A percentile compares a stretch with the other conserved stretches of the same genome.
These are phyloP conservation scores for Pilaira anomala DNA, from an alignment of 192 early-diverging fungal genomes.

Conservation along the genomic window DNA sequence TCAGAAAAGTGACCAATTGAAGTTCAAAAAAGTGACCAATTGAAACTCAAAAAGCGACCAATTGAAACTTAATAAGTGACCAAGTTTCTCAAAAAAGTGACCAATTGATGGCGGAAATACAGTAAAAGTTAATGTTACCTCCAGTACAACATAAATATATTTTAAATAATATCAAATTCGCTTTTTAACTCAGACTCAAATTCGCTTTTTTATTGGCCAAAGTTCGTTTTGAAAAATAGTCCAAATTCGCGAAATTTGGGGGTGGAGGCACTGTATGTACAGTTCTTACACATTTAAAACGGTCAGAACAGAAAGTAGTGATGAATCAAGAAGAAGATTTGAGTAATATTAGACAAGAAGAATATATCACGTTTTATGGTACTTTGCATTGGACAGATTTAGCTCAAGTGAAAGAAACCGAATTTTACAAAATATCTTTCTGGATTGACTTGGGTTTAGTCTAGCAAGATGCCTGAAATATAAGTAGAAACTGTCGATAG, in stretches of 20 bases:
- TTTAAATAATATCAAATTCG: no score
- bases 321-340: not conserved
- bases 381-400: not conserved
- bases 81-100: not conserved
- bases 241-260: no score
- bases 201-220: no score
- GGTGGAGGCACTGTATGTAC: no score
- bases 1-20: no score
- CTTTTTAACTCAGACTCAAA: no score
- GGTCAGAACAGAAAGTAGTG: no score
- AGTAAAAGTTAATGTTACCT: no score
- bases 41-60: no score
- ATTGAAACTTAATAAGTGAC: constrained; percentile 1
- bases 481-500: constrained; percentile 3
- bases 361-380: not conserved
- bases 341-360: not conserved
- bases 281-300: not conserved
- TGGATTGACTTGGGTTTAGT: not conserved
- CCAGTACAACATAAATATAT: no score
- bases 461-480: not conserved
- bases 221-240: no score
- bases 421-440: not conserved
- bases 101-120: constrained; percentile 11
- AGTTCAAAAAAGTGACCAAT: no score
- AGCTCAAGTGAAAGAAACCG: not conserved